A percentile compares a stretch with the other conserved stretches of the same genome.
phyloP scores from a whole-genome alignment of 2,329 filamentous ascomycete species.

The Claviceps pusilla region DNA sequence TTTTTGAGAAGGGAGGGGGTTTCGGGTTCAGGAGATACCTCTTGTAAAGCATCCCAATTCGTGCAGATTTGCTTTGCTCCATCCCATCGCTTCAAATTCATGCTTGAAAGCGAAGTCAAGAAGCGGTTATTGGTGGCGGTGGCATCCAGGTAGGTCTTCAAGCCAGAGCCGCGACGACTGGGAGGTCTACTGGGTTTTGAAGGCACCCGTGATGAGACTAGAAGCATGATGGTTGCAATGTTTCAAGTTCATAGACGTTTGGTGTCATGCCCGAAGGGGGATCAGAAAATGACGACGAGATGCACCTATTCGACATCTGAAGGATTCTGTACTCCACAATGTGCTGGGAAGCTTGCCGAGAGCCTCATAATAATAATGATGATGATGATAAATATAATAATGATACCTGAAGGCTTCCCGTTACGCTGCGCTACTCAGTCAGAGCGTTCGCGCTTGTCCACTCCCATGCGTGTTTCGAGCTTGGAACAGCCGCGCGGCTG shows the following conservation, averaged over 20 bases:
- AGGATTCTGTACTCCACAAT: neutral
- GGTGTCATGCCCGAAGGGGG: neutral
- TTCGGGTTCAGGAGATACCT: slow-evolving; percentile 3
- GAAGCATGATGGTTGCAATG: neutral
- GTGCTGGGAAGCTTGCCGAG: neutral
- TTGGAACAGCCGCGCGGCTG: neutral
- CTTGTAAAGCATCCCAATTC: slow-evolving; percentile 4
- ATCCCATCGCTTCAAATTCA: slow-evolving; percentile 7
- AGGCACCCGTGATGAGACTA: neutral
- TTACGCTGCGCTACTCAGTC: neutral
- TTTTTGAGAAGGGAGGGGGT: neutral
- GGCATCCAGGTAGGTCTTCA: neutral
- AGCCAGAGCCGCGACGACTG: neutral
- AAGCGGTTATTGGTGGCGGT: neutral
- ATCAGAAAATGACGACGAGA: neutral
- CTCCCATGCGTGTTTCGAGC: neutral
- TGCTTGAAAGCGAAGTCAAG: neutral
- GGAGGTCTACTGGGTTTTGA: neutral
- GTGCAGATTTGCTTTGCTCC: slow-evolving; percentile 3
- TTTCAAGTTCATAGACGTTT: neutral
- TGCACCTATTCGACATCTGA: neutral
- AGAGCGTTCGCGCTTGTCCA: neutral
- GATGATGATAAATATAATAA: neutral
- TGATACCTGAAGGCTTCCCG: neutral
- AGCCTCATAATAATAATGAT: neutral